Conservation (phyloP, 805 yeast genomes). For the Metschnikowia kunwiensis region DNA sequence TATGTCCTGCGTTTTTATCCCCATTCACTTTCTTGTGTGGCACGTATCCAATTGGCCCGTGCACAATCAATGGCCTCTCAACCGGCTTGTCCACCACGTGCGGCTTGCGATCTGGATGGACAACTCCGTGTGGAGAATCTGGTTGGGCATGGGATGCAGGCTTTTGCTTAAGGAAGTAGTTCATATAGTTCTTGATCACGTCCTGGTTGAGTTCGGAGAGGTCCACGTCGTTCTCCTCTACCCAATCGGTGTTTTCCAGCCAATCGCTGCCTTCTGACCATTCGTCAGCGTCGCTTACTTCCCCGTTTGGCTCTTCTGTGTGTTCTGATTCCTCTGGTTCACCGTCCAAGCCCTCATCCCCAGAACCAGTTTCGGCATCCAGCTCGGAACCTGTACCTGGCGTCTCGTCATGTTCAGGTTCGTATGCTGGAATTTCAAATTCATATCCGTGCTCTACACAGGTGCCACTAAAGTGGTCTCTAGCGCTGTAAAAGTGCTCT, state of each 20-base stretch:
- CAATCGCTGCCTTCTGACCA: constrained; percentile 5
- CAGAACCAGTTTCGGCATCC: constrained; percentile 1
- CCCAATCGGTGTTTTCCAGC: constrained; percentile 6
- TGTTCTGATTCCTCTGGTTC: not conserved
- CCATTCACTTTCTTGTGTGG: not conserved
- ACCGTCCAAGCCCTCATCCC: not conserved
- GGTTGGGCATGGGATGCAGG: constrained; percentile 2
- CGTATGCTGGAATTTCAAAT: constrained; percentile 1
- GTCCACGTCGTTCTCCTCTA: constrained; percentile 3
- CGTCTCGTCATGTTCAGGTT: not conserved
- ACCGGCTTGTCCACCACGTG: not conserved
- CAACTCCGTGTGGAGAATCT: constrained; percentile 1
- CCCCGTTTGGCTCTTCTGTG: not conserved
- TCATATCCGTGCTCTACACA: constrained; percentile 36
- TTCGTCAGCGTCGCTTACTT: constrained; percentile 4
- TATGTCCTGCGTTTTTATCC: not conserved
- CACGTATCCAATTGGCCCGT: constrained; percentile 7
- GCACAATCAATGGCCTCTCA: constrained; percentile 6
- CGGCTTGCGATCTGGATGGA: constrained; percentile 1
- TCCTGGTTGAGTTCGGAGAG: constrained; percentile 8
- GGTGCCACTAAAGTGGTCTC: constrained; percentile 50
- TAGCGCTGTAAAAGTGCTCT: constrained; percentile 39
- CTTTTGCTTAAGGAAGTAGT: constrained; percentile 10
- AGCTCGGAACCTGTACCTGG: not conserved
- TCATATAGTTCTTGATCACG: constrained; percentile 12